Base-by-base conservation (phyloP, 371 early-diverging fungal species). In the Mortierella polycephala region DNA sequence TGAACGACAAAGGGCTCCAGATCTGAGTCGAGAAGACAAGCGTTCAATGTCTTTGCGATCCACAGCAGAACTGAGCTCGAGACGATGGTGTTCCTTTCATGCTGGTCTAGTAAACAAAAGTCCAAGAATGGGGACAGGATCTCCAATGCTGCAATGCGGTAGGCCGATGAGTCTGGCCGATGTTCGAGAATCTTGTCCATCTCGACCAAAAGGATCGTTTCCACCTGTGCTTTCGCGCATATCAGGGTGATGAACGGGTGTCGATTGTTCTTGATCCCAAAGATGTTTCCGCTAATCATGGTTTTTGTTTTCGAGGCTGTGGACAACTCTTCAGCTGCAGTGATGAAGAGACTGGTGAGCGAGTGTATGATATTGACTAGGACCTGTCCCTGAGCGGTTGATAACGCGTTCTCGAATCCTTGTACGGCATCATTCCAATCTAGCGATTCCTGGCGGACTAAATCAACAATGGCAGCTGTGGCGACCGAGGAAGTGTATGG, bases 181-280 rank as follows among this genome's bases (percentile, higher is more conserved):
- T 72, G 39, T 2, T 64, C 59, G 7, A 77, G 21, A 20, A 77
- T 72, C 45, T 39, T 68, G 62, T 77, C 79, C 54, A 77, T 52
- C 46, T 64, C 65, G 13, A 69, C 51, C 21, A 77, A 61, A 13
- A 77, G 45, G 21, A 65, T 54, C 0, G 58, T 42, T 18, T 77
- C 79, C 7, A 69, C 66, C 9, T 58, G 51, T 2, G 64, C 18
- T 30, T 77, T 68, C 20, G 65, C 59, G 3, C 59, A 41, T 18
- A 77, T 47, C 30, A 77, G 55, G 12, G 69, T 54, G 44, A 77
- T 68, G n/a, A 68, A 71, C 13, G 79, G 79, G 21, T 77, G 79
- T 44, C 79, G 68, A 14, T 69, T 68, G 42, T 77, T 77, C 55
- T 77, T 77, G 58, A 45, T 46, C 4, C 45, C 57, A 57, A 71